Base-by-base conservation (phyloP, 2,329 filamentous ascomycete genomes). In the Xylariales sp. region DNA sequence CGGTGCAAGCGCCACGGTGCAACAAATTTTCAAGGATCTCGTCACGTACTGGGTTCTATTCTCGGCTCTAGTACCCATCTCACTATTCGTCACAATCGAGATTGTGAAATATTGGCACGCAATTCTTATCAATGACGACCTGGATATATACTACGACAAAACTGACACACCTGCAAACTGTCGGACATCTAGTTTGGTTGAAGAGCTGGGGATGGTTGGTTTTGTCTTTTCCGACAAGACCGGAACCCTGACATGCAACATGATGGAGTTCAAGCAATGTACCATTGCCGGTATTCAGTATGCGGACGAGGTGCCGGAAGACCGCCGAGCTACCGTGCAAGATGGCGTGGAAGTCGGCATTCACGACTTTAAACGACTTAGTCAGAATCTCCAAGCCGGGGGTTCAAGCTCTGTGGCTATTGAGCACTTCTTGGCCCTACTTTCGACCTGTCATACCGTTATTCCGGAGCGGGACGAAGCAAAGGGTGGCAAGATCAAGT, bases 181-280 rank as follows among this genome's bases (percentile, higher is more conserved):
- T 65, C 81, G 93, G 54, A 98, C 93, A 0, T 97, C 91, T 2
- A 96, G 90, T 51, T 71, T 98, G 59, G 93, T 98, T 9, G 93
- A 98, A 66, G 94, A 98, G 59, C 69, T 98, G 32, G 93, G 93
- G 42, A 95, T 97, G 76, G 94, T 98, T 32, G 93, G 97, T 58
- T 98, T 94, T 57, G 93, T 98, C 49, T 98, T 98, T 62, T 96
- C 89, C 0, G 91, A 97, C 71, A 97, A 97, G 71, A 97, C 91
- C 2, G 91, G 91, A 31, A 97, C 91, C 4, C 70, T 97, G 56
- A 97, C 91, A n/a, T 95, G 90, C 67, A 97, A 97, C 59, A 83
- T 88, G 75, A 97, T 98, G 93, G 91, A 97, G 63, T 98, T 97
- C 64, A 89, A 89, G 60, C 89, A 97, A 63, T 94, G 87, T 56